Evolutionary conservation across 495 filamentous ascomycete genomes (phyloP), one percentile per base, ranked within the genome.

Genomic region (Podospora tetraspora): DNA sequence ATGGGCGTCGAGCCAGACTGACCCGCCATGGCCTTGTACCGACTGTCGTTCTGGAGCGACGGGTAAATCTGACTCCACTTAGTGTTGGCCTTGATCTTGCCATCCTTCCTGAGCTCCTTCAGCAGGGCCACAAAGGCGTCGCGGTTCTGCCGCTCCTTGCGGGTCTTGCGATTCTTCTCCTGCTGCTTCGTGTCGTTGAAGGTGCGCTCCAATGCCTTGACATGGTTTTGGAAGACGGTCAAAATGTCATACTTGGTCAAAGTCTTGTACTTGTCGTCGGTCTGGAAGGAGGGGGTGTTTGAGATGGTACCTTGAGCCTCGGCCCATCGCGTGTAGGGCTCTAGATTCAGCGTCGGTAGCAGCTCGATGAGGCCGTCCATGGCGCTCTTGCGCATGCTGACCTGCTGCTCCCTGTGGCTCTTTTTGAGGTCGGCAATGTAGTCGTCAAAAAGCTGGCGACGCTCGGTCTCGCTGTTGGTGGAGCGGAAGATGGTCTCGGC

Each of bases 261-360:
- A 74, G 89, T 82, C 77, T 91, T 87, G 83, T 97, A 97, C 84
- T 94, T 96, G 75, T 90, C 88, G 71, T 97, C 92, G 75, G 84
- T 85, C 81, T 92, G 87, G 77, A 97, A 93, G 67, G 87, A 88
- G 66, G 91, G 87, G 74, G 92, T 91, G 25, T 88, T 86, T 71
- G 91, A 85, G 73, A 99, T 91, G 70, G 89, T 87, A 69, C 85
- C 86, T 77, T 96, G 91, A 29, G 92, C 95, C 74, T 97, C 92
- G 60, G 91, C 87, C 96, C 96, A 99, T 66, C 93, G 90, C 19
- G 95, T 97, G 76, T 96, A 97, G 8, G 95, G 91, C 80, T 97
- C 93, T 27, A 97, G 83, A 69, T 94, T 84, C 27, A 98, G 81
- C 64, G 88, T 90, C n/a, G 90, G 89, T n/a, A 98, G 79, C 66